Percentiles rank a stretch among this genome's conserved stretches.
Conservation (phyloP, 2,329 filamentous ascomycete species). For the Penicillium janthinellum region DNA sequence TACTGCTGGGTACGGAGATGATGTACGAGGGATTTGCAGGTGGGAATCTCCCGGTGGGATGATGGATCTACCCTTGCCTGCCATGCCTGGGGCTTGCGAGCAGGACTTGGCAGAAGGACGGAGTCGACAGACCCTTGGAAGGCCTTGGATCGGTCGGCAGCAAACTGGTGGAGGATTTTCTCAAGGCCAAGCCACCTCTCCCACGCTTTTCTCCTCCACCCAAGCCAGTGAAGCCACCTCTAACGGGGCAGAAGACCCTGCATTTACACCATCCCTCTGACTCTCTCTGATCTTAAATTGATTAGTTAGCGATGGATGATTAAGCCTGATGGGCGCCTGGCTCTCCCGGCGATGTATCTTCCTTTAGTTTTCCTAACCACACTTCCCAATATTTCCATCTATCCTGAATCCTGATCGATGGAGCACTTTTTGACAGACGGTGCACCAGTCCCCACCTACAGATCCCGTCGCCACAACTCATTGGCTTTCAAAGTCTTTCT, state of each 20-base stretch:
- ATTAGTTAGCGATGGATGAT: too few species aligned
- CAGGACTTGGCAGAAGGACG: not conserved
- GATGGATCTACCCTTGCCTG: not conserved
- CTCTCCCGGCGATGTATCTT: not conserved
- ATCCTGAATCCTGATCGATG: not conserved
- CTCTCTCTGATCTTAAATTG: too few species aligned
- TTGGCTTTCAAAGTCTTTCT: slow-evolving; percentile 5
- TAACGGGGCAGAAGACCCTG: slow-evolving; percentile 14
- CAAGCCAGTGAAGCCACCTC: not conserved
- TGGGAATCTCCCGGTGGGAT: not conserved
- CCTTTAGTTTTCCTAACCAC: not conserved
- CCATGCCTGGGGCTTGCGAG: not conserved
- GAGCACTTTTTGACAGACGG: slow-evolving; percentile 4
- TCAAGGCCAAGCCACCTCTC: not conserved
- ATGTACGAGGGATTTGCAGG: not conserved
- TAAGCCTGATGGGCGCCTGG: too few species aligned
- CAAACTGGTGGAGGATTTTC: slow-evolving; percentile 3
- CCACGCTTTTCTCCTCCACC: not conserved
- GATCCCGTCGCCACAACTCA: slow-evolving; percentile 9
- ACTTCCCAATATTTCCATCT: not conserved
- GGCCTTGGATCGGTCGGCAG: not conserved
- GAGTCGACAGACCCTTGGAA: not conserved
- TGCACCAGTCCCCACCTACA: slow-evolving; percentile 7
- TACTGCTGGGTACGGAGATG: not conserved
- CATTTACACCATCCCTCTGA: not conserved